phyloP scores from a whole-genome alignment of 768 basidiomycete genomes.

The Termitomyces heimii region DNA sequence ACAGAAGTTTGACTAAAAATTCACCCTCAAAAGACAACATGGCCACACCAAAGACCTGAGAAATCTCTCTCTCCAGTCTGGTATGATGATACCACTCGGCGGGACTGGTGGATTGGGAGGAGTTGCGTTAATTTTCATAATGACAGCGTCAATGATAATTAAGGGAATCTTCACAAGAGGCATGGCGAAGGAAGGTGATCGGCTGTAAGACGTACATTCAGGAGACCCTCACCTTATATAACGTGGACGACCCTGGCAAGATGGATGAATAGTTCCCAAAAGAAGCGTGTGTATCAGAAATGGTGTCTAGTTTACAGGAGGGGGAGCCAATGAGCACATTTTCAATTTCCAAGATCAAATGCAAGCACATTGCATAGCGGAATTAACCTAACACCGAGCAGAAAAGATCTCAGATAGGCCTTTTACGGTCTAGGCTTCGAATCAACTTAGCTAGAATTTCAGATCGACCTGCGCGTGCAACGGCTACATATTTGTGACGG shows the following conservation, averaged over 20 bases:
- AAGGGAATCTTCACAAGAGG: slow-evolving; percentile 29
- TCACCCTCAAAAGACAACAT: slow-evolving; percentile 21
- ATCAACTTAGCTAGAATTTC: slow-evolving; percentile 1
- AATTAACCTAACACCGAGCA: slow-evolving; percentile 8
- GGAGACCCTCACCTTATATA: background rate
- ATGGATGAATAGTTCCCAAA: background rate
- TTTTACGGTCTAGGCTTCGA: slow-evolving; percentile 1
- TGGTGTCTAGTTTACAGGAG: background rate
- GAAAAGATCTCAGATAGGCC: slow-evolving; percentile 11
- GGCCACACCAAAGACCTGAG: slow-evolving; percentile 22
- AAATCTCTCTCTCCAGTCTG: slow-evolving; percentile 28
- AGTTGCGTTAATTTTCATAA: slow-evolving; percentile 30
- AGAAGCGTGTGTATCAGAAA: slow-evolving; percentile 4
- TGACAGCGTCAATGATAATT: slow-evolving; percentile 25
- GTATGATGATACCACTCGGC: slow-evolving; percentile 18
- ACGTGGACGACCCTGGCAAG: background rate
- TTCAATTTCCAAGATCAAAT: background rate
- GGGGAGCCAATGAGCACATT: background rate
- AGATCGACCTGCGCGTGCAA: background rate
- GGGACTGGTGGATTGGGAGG: slow-evolving; percentile 27
- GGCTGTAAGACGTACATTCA: background rate
- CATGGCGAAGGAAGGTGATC: slow-evolving; percentile 3
- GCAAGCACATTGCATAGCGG: slow-evolving; percentile 11
- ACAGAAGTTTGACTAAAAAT: background rate
- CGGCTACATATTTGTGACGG: background rate